A percentile compares a stretch with the other conserved stretches of the same genome.
These are phyloP conservation scores for Calocera cornea DNA, from an alignment of 768 basidiomycete genomes.

Conservation along the genomic window DNA sequence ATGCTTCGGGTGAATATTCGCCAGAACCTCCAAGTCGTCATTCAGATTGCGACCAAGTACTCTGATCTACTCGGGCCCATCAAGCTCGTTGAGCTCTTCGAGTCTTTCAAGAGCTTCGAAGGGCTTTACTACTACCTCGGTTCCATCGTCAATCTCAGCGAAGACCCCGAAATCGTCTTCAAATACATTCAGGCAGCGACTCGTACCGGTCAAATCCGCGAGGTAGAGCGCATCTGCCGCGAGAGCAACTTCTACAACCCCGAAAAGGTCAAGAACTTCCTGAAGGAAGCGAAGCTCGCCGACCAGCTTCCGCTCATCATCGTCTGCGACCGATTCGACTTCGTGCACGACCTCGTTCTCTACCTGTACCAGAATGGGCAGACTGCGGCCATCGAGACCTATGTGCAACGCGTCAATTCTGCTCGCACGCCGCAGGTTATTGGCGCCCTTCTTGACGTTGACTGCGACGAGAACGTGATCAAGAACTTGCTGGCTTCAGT, in stretches of 20 bases:
- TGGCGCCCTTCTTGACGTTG: constrained; percentile 91
- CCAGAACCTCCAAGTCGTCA: constrained; percentile 90
- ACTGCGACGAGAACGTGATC: constrained; percentile 92
- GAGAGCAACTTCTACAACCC: constrained; percentile 97
- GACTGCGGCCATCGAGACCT: constrained; percentile 97
- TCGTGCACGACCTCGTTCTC: constrained; percentile 95
- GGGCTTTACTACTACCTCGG: constrained; percentile 98
- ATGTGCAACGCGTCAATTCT: constrained; percentile 96
- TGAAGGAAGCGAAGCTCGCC: constrained; percentile 91
- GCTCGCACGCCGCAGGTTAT: constrained; percentile 93
- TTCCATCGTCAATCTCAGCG: constrained; percentile 89
- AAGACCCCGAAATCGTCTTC: constrained; percentile 96
- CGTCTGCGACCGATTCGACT: constrained; percentile 99
- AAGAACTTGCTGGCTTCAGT: constrained; percentile 89
- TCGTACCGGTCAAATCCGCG: constrained; percentile 93
- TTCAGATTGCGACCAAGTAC: constrained; percentile 97
- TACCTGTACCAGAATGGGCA: constrained; percentile 97
- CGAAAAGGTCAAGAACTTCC: constrained; percentile 99
- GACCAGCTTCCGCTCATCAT: constrained; percentile 98
- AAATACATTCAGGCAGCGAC: constrained; percentile 99
- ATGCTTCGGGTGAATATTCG: constrained; percentile 96
- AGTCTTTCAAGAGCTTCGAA: constrained; percentile 94
- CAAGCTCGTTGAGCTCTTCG: constrained; percentile 97
- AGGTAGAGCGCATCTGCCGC: constrained; percentile 96
- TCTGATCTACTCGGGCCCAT: constrained; percentile 95